phyloP scores from a whole-genome alignment of 805 yeast species.

The Dipodascus albidus region DNA sequence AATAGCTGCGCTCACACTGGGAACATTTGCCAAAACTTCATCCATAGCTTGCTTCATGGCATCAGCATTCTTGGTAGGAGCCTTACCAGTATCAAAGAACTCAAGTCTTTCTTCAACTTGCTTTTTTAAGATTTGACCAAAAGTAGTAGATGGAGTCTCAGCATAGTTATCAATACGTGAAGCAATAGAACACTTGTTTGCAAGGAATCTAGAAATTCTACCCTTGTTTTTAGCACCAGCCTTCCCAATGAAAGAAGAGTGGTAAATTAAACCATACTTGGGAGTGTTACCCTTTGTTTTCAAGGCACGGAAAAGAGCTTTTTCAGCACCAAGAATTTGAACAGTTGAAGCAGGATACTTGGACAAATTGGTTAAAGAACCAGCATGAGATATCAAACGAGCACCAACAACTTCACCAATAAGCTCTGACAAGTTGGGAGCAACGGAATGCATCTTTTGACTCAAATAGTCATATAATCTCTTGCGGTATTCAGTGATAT shows the following conservation, averaged over 20 bases:
- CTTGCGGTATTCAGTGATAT: constrained; percentile 82
- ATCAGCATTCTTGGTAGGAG: constrained; percentile 92
- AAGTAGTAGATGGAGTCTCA: constrained; percentile 82
- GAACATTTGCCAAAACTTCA: constrained; percentile 34
- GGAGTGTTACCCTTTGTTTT: constrained; percentile 97
- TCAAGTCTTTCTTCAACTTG: constrained; percentile 97
- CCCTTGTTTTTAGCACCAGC: constrained; percentile 97
- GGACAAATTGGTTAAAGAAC: constrained; percentile 90
- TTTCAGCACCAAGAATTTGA: constrained; percentile 95
- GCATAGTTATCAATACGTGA: constrained; percentile 97
- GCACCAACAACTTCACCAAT: constrained; percentile 99
- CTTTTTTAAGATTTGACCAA: constrained; percentile 83
- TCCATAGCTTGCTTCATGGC: constrained; percentile 89
- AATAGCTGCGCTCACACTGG: constrained; percentile 10
- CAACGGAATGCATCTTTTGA: constrained; percentile 95
- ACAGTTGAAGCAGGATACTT: constrained; percentile 99
- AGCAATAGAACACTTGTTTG: constrained; percentile 98
- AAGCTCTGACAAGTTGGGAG: constrained; percentile 92
- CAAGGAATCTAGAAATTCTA: constrained; percentile 95
- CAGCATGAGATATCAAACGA: constrained; percentile 94
- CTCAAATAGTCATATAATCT: constrained; percentile 74
- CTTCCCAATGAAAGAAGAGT: constrained; percentile 86
- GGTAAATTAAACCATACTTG: constrained; percentile 90
- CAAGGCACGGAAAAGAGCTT: constrained; percentile 90
- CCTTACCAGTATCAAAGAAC: constrained; percentile 91